Base-by-base conservation (phyloP, 371 early-diverging fungal genomes). In the Mucor irregularis region DNA sequence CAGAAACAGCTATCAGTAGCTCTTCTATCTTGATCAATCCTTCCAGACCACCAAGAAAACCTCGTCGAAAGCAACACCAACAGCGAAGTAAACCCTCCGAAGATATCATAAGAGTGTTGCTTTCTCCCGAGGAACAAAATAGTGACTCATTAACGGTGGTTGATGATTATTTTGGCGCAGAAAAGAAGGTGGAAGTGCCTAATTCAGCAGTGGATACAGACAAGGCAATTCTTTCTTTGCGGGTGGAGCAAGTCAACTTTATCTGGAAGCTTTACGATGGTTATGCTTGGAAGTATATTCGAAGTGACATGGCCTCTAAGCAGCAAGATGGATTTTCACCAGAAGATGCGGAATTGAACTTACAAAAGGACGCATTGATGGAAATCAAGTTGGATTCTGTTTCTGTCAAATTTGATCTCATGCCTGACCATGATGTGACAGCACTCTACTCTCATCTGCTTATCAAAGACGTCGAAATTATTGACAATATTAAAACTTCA, bases 401-500 rank as follows among this genome's bases (percentile, higher is more conserved):
- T 10, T 78, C 74, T 21, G 28, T 87, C 1, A 83, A 83, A 14
- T 76, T 82, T 48, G 85, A 90, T 52, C 33, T 78, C 14, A 86
- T 81, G 69, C 77, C 87, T 0, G 44, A 53, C 4, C 61, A 72
- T 0, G 71, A 80, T 8, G 65, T 69, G 16, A 70, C 68, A 4
- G 84, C 85, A 0, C 68, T 81, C 8, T 76, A 81, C 22, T 57
- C 87, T 6, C 58, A 70, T 2, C 31, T 90, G 0, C 47, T 56
- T 10, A 71, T 93, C 3, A 69, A 75, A 17, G 88, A 91, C 38
- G 57, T 92, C 17, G 92, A 92, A 49, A 81, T 93, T 14, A 77
- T 90, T 45, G 95, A 94, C 55, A 83, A 91, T 58, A 70, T 94
- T 17, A 73, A 79, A 56, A 85, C 89, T 1, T 90, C 91, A 0